These are phyloP conservation scores for Serendipita sp. DNA, from an alignment of 768 basidiomycete genomes.

Conservation along the genomic window DNA sequence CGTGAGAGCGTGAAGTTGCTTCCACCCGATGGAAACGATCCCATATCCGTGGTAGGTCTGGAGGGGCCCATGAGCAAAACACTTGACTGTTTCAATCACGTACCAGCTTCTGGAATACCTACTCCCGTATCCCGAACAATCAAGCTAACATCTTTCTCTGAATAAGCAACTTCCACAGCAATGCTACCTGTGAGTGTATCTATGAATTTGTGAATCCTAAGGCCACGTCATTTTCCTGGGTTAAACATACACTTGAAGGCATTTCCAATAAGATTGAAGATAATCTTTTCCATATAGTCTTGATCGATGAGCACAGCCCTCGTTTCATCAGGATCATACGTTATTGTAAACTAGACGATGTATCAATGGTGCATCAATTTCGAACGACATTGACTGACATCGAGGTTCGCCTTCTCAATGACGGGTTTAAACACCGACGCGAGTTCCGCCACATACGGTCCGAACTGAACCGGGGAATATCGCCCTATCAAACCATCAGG, in stretches of 20 bases:
- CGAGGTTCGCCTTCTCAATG: conserved; percentile 19
- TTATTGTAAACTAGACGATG: conserved; percentile 16
- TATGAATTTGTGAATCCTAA: conserved; percentile 15
- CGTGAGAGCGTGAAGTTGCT: conserved; percentile 20
- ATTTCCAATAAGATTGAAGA: conserved; percentile 24
- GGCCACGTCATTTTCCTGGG: conserved; percentile 9
- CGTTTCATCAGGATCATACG: conserved; percentile 15
- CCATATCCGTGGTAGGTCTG: conserved; percentile 18
- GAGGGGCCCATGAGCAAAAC: background rate
- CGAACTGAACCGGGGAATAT: conserved; percentile 20
- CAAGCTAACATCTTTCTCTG: conserved; percentile 17
- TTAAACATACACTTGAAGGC: conserved; percentile 19
- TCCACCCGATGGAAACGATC: conserved; percentile 26
- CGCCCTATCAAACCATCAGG: conserved; percentile 13
- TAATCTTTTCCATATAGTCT: conserved; percentile 16
- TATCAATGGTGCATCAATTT: background rate
- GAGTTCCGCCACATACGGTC: conserved; percentile 19
- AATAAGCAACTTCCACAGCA: conserved; percentile 18
- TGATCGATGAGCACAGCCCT: conserved; percentile 19
- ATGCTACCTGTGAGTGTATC: conserved; percentile 21
- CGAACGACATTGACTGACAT: background rate
- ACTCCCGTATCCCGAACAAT: conserved; percentile 24
- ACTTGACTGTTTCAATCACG: background rate
- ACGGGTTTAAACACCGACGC: conserved; percentile 22
- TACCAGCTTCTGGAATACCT: conserved; percentile 21